Percentiles rank a stretch among this genome's conserved stretches.
Evolutionary conservation across 1,139 yeast genomes (phyloP).

Genomic region (Protomyces gravidus): DNA sequence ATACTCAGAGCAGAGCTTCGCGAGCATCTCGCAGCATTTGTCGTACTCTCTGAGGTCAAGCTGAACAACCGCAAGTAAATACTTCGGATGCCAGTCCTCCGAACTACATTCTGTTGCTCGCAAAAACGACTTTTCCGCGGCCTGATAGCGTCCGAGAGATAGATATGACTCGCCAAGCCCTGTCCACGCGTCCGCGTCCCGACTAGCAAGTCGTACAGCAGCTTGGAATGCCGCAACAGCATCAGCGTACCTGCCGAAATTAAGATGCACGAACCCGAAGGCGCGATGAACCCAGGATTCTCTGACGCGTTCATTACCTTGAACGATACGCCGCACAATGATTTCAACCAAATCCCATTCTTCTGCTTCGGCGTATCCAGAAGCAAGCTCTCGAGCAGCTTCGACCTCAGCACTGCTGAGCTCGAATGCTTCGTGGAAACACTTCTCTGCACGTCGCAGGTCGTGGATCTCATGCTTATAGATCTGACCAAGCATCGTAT

Average conservation of each 20-base stretch:
- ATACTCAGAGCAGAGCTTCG: slow-evolving; percentile 48
- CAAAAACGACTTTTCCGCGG: slow-evolving; percentile 75
- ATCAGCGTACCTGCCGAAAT: slow-evolving; percentile 54
- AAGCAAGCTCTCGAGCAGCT: slow-evolving; percentile 70
- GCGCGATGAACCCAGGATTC: slow-evolving; percentile 82
- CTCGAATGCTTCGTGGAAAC: slow-evolving; percentile 87
- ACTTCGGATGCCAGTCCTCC: slow-evolving; percentile 57
- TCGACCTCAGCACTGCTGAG: slow-evolving; percentile 68
- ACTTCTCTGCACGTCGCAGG: slow-evolving; percentile 66
- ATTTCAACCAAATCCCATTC: slow-evolving; percentile 88
- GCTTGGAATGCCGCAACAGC: slow-evolving; percentile 88
- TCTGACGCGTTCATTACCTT: slow-evolving; percentile 37
- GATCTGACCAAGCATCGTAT: slow-evolving; percentile 70
- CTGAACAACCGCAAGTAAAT: slow-evolving; percentile 62
- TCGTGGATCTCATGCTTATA: slow-evolving; percentile 60
- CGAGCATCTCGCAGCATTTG: slow-evolving; percentile 46
- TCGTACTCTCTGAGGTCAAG: slow-evolving; percentile 52
- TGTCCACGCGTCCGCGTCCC: slow-evolving; percentile 78
- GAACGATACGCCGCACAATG: slow-evolving; percentile 46
- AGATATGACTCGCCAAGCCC: slow-evolving; percentile 92
- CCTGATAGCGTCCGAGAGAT: slow-evolving; percentile 78
- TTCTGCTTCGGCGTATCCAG: slow-evolving; percentile 56
- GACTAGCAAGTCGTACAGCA: slow-evolving; percentile 64
- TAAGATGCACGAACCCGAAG: slow-evolving; percentile 68
- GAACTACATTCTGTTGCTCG: slow-evolving; percentile 57